Conservation (phyloP, 1,284 basidiomycete species). For the Vanrija sp. region DNA sequence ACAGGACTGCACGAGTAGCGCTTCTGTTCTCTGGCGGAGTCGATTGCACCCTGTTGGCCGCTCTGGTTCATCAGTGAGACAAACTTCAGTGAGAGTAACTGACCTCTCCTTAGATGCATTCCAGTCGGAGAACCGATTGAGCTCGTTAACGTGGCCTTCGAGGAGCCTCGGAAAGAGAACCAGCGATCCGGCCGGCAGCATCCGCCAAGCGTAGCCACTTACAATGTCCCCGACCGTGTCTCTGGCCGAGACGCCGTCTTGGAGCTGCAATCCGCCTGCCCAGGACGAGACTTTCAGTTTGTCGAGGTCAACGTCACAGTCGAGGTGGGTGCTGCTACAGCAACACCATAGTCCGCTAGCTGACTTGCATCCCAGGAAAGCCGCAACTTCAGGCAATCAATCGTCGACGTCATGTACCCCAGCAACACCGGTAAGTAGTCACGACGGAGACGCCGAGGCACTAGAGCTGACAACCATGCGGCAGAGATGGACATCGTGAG, state of each 20-base stretch:
- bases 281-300: conserved; percentile 80
- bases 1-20: conserved; percentile 60
- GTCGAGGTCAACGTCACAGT: conserved; percentile 83
- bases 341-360: background rate
- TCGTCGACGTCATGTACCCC: conserved; percentile 77
- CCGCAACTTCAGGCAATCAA: conserved; percentile 54
- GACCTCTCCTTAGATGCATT: conserved; percentile 56
- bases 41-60: conserved; percentile 81
- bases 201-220: conserved; percentile 26
- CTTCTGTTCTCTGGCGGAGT: conserved; percentile 95
- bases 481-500: conserved; percentile 84
- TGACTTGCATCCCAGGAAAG: conserved; percentile 57
- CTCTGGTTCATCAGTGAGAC: conserved; percentile 66
- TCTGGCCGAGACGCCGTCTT: conserved; percentile 72
- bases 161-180: conserved; percentile 64
- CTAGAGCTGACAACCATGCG: background rate
- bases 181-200: background rate
- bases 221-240: conserved; percentile 76
- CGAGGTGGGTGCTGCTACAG: conserved; percentile 60
- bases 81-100: background rate
- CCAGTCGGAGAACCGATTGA: conserved; percentile 78
- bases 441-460: too few species aligned
- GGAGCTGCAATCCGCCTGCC: conserved; percentile 69
- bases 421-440: conserved; percentile 54
- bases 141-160: conserved; percentile 91